Evolutionary conservation across 1,284 basidiomycete genomes (phyloP).

Genomic region (Papiliotrema terrestris): DNA sequence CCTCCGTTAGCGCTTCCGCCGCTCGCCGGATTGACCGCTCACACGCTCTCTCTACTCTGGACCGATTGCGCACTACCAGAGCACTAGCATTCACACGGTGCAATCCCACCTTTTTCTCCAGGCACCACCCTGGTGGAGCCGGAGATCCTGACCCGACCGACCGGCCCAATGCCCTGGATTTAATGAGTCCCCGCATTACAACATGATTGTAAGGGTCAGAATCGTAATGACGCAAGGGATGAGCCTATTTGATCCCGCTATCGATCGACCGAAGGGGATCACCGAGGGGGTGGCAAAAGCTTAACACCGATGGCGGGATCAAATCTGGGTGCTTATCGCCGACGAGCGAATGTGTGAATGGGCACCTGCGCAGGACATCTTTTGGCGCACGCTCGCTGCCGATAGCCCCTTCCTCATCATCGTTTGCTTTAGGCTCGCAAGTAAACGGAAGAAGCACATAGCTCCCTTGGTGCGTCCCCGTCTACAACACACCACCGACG

Average conservation of each 20-base stretch:
- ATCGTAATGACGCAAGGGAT: not conserved
- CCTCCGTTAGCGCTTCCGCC: not conserved
- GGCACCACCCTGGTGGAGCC: not conserved
- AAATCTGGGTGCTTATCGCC: not conserved
- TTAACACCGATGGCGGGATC: slow-evolving; percentile 1
- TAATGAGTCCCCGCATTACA: not conserved
- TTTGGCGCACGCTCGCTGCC: not conserved
- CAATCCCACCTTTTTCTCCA: not conserved
- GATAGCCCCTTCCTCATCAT: not conserved
- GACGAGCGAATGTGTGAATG: not conserved
- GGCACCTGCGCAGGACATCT: not conserved
- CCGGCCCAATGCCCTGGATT: not conserved
- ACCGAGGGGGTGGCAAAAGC: not conserved
- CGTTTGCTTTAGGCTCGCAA: slow-evolving; percentile 14
- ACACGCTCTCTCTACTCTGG: no score
- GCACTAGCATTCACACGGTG: no score
- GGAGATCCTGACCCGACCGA: not conserved
- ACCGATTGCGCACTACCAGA: no score
- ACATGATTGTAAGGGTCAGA: not conserved
- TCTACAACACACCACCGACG: not conserved
- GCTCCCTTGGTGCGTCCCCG: not conserved
- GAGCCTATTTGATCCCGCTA: not conserved
- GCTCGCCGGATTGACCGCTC: not conserved
- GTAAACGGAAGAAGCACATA: slow-evolving; percentile 8
- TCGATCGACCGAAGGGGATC: not conserved